These are phyloP conservation scores for Peltaster fructicola DNA, from an alignment of 2,329 filamentous ascomycete genomes.

Conservation along the genomic window DNA sequence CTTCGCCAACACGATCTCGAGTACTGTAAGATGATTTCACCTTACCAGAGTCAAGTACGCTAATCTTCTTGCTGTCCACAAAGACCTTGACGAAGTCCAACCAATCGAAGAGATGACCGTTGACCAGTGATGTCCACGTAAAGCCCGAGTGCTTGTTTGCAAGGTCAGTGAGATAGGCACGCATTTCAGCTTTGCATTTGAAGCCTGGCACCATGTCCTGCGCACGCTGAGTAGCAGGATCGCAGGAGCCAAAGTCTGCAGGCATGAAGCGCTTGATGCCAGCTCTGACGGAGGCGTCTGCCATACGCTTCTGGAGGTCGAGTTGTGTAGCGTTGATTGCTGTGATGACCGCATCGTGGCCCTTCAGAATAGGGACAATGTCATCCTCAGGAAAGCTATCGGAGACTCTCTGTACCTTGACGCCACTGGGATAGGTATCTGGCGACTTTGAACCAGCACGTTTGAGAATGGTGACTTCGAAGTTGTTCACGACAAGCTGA, in stretches of 20 bases:
- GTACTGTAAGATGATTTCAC: constrained; percentile 35
- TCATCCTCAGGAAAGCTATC: constrained; percentile 31
- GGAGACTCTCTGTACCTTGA: constrained; percentile 26
- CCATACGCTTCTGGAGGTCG: constrained; percentile 31
- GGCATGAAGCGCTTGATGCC: constrained; percentile 45
- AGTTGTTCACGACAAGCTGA: constrained; percentile 24
- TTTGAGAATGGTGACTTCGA: constrained; percentile 39
- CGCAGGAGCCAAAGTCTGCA: constrained; percentile 37
- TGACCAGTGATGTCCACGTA: constrained; percentile 42
- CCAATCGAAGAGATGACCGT: constrained; percentile 46
- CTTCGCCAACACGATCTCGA: constrained; percentile 32
- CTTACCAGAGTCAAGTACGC: constrained; percentile 39
- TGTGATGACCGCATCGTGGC: constrained; percentile 39
- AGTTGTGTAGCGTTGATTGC: constrained; percentile 26
- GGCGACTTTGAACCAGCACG: constrained; percentile 28
- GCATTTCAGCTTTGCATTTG: constrained; percentile 27
- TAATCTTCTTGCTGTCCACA: constrained; percentile 30
- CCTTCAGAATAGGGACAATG: constrained; percentile 33
- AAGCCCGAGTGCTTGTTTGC: constrained; percentile 22
- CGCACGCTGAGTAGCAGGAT: constrained; percentile 20
- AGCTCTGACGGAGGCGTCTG: constrained; percentile 41
- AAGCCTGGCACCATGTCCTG: constrained; percentile 33
- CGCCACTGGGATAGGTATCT: constrained; percentile 19
- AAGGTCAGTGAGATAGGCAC: constrained; percentile 35
- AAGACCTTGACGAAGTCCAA: constrained; percentile 38